These are phyloP conservation scores for Tolypocladium amazonense DNA, from an alignment of 2,329 filamentous ascomycete species.

Conservation along the genomic window DNA sequence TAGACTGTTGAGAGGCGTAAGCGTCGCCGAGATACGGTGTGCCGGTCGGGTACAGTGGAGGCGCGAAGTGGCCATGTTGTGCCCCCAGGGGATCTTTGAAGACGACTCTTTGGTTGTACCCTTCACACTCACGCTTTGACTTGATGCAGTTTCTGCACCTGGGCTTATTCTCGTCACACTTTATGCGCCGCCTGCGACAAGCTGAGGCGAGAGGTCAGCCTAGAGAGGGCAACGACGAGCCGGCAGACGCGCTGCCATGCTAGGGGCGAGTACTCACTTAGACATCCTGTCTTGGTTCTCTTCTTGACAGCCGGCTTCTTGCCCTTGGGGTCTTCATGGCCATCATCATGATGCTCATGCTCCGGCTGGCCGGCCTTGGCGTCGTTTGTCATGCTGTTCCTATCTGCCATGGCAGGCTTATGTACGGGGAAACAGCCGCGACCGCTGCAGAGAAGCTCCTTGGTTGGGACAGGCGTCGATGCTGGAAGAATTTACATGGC, in stretches of 20 bases:
- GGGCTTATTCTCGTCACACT: slow-evolving; percentile 85
- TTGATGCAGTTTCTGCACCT: slow-evolving; percentile 79
- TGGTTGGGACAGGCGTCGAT: not conserved
- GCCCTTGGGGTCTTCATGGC: slow-evolving; percentile 28
- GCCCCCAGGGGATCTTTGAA: slow-evolving; percentile 56
- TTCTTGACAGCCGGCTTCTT: slow-evolving; percentile 46
- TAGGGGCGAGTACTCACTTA: slow-evolving; percentile 50
- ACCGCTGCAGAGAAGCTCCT: not conserved
- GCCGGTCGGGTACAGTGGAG: slow-evolving; percentile 29
- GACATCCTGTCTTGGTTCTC: slow-evolving; percentile 84
- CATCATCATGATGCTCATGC: slow-evolving; percentile 21
- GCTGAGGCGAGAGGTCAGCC: slow-evolving; percentile 37
- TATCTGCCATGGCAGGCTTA: slow-evolving; percentile 1
- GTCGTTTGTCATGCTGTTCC: slow-evolving; percentile 4
- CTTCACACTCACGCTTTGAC: slow-evolving; percentile 74
- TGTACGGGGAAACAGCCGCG: no score
- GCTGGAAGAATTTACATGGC: slow-evolving; percentile 6
- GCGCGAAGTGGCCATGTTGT: slow-evolving; percentile 34
- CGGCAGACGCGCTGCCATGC: not conserved
- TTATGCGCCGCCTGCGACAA: slow-evolving; percentile 89
- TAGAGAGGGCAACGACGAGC: not conserved
- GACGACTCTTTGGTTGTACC: slow-evolving; percentile 70
- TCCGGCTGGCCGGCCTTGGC: slow-evolving; percentile 11
- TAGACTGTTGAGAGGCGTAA: slow-evolving; percentile 21
- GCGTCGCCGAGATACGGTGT: slow-evolving; percentile 17